Evolutionary conservation across 163 green algal genomes (phyloP), one percentile per base, ranked within the genome.

Genomic region (Chlamydomonas reinhardtii): DNA sequence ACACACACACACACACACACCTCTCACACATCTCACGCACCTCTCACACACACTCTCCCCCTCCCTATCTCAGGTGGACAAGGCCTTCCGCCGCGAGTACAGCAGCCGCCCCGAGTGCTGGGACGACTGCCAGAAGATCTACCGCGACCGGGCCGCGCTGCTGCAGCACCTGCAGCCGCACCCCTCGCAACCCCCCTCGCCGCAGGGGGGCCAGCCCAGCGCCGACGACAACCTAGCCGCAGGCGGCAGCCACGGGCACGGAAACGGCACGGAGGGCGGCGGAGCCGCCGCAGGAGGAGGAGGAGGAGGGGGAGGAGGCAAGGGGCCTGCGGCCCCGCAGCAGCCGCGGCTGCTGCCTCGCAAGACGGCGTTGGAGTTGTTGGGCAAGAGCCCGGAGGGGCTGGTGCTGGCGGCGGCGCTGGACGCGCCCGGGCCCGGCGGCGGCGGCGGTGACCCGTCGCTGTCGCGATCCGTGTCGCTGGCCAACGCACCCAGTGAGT

Each of bases 51-150:
- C 48, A 56, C 48, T 2, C n/a, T 9, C 5, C 27, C 27, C 37
- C 70, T 61, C 71, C 5, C 37, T 75, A 31, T 9, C 39, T 1
- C 39, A 87, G 62, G 65, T 91, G 37, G 86, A 91, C 81, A 91
- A 91, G 80, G 86, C 81, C 6, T 81, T 91, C 66, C 48, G 73
- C 19, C 80, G 86, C 9, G 86, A 91, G 74, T 84, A 76, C 70
- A 74, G 87, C 70, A 43, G 48, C 12, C 73, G 85, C 0, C 52
- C 54, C 12, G 86, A 90, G 62, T 29, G 76, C 19, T 82, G 73
- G 65, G 86, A 84, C n/a, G 86, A 83, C 59, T 66, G 39, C 2
- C 43, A 76, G 48, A 76, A 65, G 54, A 52, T 90, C 17, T 90
- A 90, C 65, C 73, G 79, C 27, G 79, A 85, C 73, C 35, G 86